Evolutionary conservation across 441 rosid species (phyloP).

Genomic region (Erodium chrysanthum): DNA sequence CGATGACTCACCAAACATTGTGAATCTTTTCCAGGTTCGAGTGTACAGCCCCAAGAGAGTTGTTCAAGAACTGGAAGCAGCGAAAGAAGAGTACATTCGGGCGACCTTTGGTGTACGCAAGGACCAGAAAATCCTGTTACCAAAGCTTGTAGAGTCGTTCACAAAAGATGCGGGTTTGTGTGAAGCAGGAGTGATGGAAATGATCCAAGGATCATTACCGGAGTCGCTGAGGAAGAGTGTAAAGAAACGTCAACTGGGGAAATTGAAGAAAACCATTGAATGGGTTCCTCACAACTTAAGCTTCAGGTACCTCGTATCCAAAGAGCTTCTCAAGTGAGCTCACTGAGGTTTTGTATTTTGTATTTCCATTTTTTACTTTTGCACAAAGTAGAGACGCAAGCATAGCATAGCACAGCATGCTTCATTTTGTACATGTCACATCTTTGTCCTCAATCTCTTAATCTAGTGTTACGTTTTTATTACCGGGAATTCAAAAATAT

Average conservation of each 20-base stretch:
- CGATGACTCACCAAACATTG: no score
- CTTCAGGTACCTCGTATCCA: slow-evolving; percentile 72
- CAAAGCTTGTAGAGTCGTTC: slow-evolving; percentile 67
- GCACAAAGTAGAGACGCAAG: background rate
- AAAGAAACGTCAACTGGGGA: slow-evolving; percentile 45
- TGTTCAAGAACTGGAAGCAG: slow-evolving; percentile 65
- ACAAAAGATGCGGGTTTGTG: slow-evolving; percentile 63
- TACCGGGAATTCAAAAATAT: no score
- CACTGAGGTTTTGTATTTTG: background rate
- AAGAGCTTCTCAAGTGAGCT: slow-evolving; percentile 49
- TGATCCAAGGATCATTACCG: slow-evolving; percentile 54
- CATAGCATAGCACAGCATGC: background rate
- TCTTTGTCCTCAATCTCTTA: no score
- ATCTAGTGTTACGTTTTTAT: no score
- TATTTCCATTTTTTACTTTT: background rate
- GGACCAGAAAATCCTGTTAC: slow-evolving; percentile 60
- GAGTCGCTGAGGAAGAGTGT: slow-evolving; percentile 43
- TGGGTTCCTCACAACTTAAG: slow-evolving; percentile 75
- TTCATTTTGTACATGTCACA: background rate
- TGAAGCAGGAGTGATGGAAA: slow-evolving; percentile 43
- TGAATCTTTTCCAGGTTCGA: slow-evolving; percentile 45
- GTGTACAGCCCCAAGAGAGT: slow-evolving; percentile 59
- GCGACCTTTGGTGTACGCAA: slow-evolving; percentile 57
- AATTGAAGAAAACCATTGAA: slow-evolving; percentile 50
- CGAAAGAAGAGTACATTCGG: slow-evolving; percentile 71